A percentile compares a stretch with the other conserved stretches of the same genome.
These are phyloP conservation scores for Venturia nashicola DNA, from an alignment of 2,329 filamentous ascomycete species.

Conservation along the genomic window DNA sequence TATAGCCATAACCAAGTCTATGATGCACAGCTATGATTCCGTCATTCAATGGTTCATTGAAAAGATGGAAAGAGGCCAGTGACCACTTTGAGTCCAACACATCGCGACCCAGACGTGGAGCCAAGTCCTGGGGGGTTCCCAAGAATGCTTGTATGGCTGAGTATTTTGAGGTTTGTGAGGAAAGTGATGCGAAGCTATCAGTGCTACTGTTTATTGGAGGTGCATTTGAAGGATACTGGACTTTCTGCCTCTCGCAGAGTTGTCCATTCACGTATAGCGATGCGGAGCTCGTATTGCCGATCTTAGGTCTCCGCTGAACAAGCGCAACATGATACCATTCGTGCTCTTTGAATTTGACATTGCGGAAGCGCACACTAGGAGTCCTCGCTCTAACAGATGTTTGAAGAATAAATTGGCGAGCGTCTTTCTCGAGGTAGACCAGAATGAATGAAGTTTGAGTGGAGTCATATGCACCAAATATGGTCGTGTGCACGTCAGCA, in stretches of 20 bases:
- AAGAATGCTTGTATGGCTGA: constrained; percentile 79
- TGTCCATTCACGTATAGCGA: constrained; percentile 87
- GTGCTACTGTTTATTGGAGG: constrained; percentile 49
- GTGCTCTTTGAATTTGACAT: constrained; percentile 59
- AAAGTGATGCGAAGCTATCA: constrained; percentile 59
- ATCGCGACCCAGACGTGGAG: constrained; percentile 59
- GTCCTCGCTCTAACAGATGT: constrained; percentile 73
- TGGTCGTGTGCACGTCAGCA: constrained; percentile 71
- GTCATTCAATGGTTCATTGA: constrained; percentile 78
- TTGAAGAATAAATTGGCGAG: constrained; percentile 86
- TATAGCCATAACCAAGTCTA: constrained; percentile 79
- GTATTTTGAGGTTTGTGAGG: constrained; percentile 37
- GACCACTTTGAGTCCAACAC: constrained; percentile 74
- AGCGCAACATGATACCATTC: constrained; percentile 90
- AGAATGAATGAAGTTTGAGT: constrained; percentile 89
- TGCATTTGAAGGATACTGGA: constrained; percentile 71
- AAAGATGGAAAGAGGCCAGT: constrained; percentile 76
- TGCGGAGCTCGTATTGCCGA: constrained; percentile 61
- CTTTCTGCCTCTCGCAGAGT: constrained; percentile 84
- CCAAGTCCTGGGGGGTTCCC: constrained; percentile 82
- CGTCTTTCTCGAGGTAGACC: constrained; percentile 87
- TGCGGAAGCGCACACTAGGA: constrained; percentile 89
- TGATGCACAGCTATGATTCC: constrained; percentile 86
- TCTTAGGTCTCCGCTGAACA: constrained; percentile 66
- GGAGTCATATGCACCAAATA: constrained; percentile 89